Evolutionary conservation across 352 stramenopile genomes (phyloP).

Genomic region (Phytophthora fragariae): DNA sequence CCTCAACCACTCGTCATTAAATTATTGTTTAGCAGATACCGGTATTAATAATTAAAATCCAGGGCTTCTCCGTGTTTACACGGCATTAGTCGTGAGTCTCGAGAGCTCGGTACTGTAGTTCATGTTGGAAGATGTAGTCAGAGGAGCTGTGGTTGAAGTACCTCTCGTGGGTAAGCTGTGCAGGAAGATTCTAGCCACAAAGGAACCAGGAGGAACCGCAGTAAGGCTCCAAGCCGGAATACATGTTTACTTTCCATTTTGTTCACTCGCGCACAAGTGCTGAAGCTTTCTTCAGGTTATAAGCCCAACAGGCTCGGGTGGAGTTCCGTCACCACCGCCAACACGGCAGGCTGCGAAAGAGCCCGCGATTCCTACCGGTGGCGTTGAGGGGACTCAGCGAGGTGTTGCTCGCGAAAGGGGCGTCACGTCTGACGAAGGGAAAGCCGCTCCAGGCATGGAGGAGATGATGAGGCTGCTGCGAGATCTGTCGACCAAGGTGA

Average conservation of each 20-base stretch:
- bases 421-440: neutral
- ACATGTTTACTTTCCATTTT: neutral
- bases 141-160: neutral
- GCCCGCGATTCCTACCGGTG: neutral
- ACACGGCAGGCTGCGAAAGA: constrained; percentile 3
- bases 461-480: constrained; percentile 1
- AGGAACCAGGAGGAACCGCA: neutral
- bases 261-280: neutral
- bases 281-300: constrained; percentile 7
- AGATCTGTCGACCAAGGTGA: constrained; percentile 2
- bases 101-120: no score
- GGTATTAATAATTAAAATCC: no score
- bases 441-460: neutral
- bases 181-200: neutral
- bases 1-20: no score
- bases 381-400: neutral
- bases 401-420: neutral
- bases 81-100: no score
- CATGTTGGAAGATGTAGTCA: neutral
- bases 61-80: no score
- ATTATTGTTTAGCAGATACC: no score
- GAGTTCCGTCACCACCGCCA: neutral
- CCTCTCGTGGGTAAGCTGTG: constrained; percentile 1
- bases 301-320: neutral
- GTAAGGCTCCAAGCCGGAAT: neutral